These are phyloP conservation scores for Eimeria necatrix DNA, from an alignment of 169 alveolate species.

Conservation along the genomic window DNA sequence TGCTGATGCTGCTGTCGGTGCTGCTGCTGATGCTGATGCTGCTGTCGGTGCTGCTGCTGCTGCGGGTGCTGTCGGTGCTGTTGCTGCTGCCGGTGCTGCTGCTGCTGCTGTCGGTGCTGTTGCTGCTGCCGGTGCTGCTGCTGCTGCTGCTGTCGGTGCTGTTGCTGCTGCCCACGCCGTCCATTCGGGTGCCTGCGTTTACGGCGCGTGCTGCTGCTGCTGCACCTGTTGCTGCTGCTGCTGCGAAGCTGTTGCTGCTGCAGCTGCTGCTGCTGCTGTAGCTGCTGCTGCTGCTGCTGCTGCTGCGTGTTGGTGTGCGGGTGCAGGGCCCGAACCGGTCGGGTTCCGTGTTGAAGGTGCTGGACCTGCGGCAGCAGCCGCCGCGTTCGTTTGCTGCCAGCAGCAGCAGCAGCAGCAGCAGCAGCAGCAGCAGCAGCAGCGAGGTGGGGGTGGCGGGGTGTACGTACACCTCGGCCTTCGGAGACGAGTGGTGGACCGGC, in stretches of 20 bases:
- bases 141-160: neutral
- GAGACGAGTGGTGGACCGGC: slow-evolving; percentile 25
- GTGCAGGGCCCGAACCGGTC: slow-evolving; percentile 33
- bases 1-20: neutral
- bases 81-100: neutral
- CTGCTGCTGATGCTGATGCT: neutral
- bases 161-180: too few relatives aligned
- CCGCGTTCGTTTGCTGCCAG: slow-evolving; percentile 10
- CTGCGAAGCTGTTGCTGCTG: neutral
- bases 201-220: neutral
- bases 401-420: too few relatives aligned
- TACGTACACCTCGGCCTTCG: slow-evolving; percentile 22
- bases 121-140: slow-evolving; percentile 24
- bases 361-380: slow-evolving; percentile 31
- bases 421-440: slow-evolving; percentile 43
- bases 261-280: neutral
- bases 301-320: neutral
- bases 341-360: neutral
- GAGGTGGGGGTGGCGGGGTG: slow-evolving; percentile 13
- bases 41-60: slow-evolving; percentile 18
- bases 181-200: too few relatives aligned
- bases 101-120: neutral
- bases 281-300: neutral
- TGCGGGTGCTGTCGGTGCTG: neutral
- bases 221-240: too few relatives aligned